These are phyloP conservation scores for Sphagnum tenellum DNA, from an alignment of 225 moss, liverwort and hornwort genomes.

Conservation along the genomic window DNA sequence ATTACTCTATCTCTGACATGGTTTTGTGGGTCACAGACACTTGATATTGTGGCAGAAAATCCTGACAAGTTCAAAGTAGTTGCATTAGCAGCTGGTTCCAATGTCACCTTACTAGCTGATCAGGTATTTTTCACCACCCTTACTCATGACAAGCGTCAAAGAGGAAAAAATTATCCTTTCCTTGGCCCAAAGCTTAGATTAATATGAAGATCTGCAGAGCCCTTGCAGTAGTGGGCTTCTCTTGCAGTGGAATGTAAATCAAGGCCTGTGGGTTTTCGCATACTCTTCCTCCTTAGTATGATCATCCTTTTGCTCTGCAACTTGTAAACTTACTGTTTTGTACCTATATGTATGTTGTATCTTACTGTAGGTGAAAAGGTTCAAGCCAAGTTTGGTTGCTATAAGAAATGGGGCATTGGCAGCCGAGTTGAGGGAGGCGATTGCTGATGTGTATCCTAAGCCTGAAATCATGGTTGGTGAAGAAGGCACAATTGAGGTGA, in stretches of 20 bases:
- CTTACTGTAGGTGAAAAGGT: slow-evolving; percentile 42
- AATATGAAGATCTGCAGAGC: no score
- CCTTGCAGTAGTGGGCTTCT: no score
- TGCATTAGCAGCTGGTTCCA: slow-evolving; percentile 86
- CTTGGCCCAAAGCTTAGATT: no score
- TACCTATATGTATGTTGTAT: no score
- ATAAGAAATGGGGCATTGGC: slow-evolving; percentile 43
- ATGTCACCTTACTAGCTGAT: slow-evolving; percentile 78
- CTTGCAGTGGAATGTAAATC: no score
- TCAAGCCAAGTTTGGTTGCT: slow-evolving; percentile 78
- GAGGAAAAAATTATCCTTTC: no score
- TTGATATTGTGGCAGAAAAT: slow-evolving; percentile 80
- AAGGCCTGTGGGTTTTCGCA: no score
- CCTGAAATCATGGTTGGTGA: slow-evolving; percentile 93
- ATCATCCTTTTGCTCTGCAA: no score
- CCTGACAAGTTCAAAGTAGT: slow-evolving; percentile 81
- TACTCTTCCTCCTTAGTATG: no score
- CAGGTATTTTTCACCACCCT: slow-evolving; percentile 35
- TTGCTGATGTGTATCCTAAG: slow-evolving; percentile 68
- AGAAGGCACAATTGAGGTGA: slow-evolving; percentile 65
- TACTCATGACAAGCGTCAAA: no score
- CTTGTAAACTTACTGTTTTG: no score
- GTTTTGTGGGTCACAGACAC: slow-evolving; percentile 38
- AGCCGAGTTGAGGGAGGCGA: slow-evolving; percentile 65
- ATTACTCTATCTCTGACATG: no score